Conservation (phyloP, 2,329 filamentous ascomycete species). For the Fusarium camptoceras region DNA sequence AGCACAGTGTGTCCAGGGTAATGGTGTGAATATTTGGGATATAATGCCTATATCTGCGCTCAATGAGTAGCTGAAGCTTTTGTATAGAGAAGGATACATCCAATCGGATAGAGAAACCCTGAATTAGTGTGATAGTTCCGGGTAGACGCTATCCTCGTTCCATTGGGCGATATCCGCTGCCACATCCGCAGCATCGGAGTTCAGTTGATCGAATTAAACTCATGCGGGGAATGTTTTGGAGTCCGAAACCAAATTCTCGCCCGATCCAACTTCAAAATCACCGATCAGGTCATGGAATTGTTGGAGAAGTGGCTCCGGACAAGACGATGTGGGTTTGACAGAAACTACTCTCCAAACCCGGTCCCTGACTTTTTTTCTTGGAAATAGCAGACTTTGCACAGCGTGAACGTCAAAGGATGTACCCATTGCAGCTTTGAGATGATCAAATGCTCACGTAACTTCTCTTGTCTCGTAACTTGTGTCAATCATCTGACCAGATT, state of each 20-base stretch:
- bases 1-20: neutral
- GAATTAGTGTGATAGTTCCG: neutral
- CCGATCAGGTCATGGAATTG: neutral
- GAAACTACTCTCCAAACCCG: neutral
- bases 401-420: neutral
- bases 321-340: neutral
- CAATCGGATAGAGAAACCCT: neutral
- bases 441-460: constrained; percentile 4
- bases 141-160: neutral
- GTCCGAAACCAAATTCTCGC: no score
- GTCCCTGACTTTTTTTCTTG: neutral
- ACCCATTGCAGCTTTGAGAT: neutral
- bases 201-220: neutral
- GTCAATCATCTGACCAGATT: neutral
- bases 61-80: neutral
- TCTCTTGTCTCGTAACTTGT: neutral
- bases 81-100: neutral
- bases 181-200: neutral
- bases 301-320: neutral
- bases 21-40: fast-evolving
- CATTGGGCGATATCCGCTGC: neutral
- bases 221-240: neutral
- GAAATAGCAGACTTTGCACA: neutral
- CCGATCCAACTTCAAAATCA: neutral
- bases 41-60: neutral